These are phyloP conservation scores for Neotropicomus parvogracilis DNA, from an alignment of 1,284 basidiomycete genomes.

Conservation along the genomic window DNA sequence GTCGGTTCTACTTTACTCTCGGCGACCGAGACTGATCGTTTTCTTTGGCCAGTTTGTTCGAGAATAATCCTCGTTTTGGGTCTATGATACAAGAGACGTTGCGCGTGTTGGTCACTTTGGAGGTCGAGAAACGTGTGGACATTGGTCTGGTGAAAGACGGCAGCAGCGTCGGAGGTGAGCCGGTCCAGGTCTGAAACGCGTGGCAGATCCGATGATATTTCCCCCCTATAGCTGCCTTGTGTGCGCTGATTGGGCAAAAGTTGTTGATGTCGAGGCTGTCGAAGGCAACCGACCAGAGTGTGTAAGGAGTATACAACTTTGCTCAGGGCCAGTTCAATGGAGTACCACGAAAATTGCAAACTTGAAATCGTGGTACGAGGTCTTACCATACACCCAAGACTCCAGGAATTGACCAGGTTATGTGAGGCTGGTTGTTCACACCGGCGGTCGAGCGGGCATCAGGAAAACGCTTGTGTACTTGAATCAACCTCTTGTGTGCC, in stretches of 20 bases:
- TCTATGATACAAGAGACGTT: constrained; percentile 71
- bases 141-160: constrained; percentile 97
- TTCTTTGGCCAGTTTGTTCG: constrained; percentile 66
- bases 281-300: no score
- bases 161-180: constrained; percentile 90
- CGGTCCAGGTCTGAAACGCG: background rate
- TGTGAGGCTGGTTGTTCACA: no score
- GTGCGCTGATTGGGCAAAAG: constrained; percentile 49
- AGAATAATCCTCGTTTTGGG: constrained; percentile 88
- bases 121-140: constrained; percentile 74
- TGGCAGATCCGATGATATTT: constrained; percentile 6
- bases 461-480: no score
- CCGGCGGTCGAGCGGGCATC: no score
- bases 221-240: constrained; percentile 62
- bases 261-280: no score
- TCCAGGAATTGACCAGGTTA: no score
- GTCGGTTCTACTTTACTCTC: constrained; percentile 34
- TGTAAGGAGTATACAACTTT: no score
- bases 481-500: no score
- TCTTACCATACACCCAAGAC: no score
- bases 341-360: no score
- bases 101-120: constrained; percentile 70
- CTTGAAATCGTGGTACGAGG: no score
- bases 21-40: constrained; percentile 1
- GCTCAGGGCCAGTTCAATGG: no score